Base-by-base conservation (phyloP, 2,329 filamentous ascomycete species). In the Fusarium sp. region DNA sequence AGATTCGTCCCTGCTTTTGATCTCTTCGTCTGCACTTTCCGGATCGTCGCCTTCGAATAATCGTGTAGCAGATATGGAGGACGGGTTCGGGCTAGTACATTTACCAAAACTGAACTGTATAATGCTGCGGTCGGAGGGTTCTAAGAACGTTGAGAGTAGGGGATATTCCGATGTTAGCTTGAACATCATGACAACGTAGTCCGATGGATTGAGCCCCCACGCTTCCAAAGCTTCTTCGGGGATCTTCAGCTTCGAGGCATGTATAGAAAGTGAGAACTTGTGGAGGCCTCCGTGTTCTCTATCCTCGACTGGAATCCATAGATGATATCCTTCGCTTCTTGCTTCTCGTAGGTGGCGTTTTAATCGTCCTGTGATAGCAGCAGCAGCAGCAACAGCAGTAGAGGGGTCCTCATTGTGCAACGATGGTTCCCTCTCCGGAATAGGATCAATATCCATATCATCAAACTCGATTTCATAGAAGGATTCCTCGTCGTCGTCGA, bases 171-270 rank as follows among this genome's bases (percentile, higher is more conserved):
- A 78, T 0, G 84, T 80, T 69, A 92, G 92, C 37, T 86, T 86
- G 45, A 96, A 85, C 23, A 97, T 82, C 7, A 97, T 82, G 7
- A 95, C 86, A 41, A 97, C 78, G 74, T 95, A 94, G 34, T 94
- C 90, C 1, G 83, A 79, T 0, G 84, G 80, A 16, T 86, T 80
- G 13, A 97, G 78, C 63, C 90, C 86, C 94, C 94, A 97, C 3
- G 93, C 92, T 74, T 91, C 85, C 78, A 93, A 87, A 1, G 89
- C 90, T 74, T 94, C 92, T 40, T 90, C 85, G 0, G 92, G 91
- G 14, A 97, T 87, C 1, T 87, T 89, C 2, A 97, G 86, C 72
- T 91, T 92, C 6, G 85, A 82, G 30, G 92, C 87, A 6, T 88
- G 89, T 30, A 92, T 86, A 1, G 93, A 93, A 3, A 96, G 79